A percentile compares a stretch with the other conserved stretches of the same genome.
These are phyloP conservation scores for Cryptosporidium canis DNA, from an alignment of 169 alveolate genomes.

Conservation along the genomic window DNA sequence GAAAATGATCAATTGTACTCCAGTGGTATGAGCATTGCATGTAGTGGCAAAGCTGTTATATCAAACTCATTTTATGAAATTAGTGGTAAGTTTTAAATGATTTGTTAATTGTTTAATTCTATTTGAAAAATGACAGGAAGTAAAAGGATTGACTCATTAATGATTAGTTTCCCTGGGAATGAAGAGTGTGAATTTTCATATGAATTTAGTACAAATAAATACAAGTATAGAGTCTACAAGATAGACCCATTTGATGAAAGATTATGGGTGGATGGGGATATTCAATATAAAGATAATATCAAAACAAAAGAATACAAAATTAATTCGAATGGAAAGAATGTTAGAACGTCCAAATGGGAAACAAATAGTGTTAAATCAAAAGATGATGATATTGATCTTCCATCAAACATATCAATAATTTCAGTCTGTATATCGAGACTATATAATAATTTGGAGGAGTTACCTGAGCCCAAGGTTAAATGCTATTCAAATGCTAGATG, in stretches of 20 bases:
- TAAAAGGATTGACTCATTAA: constrained; percentile 38
- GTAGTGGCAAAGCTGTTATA: constrained; percentile 36
- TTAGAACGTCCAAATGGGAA: background rate
- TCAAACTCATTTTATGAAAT: constrained; percentile 49
- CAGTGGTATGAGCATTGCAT: background rate
- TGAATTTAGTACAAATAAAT: constrained; percentile 42
- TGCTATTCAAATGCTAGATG: constrained; percentile 58
- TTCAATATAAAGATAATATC: background rate
- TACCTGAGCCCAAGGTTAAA: background rate
- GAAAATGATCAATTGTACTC: background rate
- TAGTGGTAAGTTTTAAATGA: constrained; percentile 41
- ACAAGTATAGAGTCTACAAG: constrained; percentile 35
- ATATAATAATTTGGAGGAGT: background rate
- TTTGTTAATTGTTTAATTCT: background rate
- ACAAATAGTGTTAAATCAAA: background rate
- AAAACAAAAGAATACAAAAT: background rate
- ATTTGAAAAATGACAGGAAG: background rate
- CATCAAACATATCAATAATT: constrained; percentile 42
- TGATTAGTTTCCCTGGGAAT: background rate
- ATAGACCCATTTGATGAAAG: constrained; percentile 58
- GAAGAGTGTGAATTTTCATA: constrained; percentile 4
- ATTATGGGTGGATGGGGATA: constrained; percentile 13
- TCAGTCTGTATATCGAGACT: constrained; percentile 27
- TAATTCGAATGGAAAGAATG: background rate
- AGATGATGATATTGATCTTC: constrained; percentile 22